Evolutionary conservation across 768 basidiomycete genomes (phyloP).

Genomic region (Omphalotus guepiniiformis): DNA sequence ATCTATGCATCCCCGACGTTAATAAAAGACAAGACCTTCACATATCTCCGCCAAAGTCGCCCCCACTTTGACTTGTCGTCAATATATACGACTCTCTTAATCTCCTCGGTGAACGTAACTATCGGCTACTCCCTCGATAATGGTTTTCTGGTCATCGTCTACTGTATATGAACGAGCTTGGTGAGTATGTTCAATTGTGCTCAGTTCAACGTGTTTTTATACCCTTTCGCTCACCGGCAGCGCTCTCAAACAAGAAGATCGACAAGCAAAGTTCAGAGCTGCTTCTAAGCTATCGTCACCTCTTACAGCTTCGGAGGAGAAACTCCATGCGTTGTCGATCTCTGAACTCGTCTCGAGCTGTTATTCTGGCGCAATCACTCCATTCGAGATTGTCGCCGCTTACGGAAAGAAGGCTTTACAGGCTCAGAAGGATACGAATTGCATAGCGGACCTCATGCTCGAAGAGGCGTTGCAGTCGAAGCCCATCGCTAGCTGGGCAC

Average conservation of each 20-base stretch:
- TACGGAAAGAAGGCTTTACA: slow-evolving; percentile 54
- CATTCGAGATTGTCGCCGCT: slow-evolving; percentile 39
- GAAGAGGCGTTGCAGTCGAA: slow-evolving; percentile 36
- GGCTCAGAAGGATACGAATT: slow-evolving; percentile 59
- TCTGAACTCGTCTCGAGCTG: slow-evolving; percentile 43
- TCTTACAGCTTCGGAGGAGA: slow-evolving; percentile 41
- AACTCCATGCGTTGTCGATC: slow-evolving; percentile 46
- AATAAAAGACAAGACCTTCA: no score
- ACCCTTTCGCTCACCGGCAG: slow-evolving; percentile 19
- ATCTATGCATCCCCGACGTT: no score
- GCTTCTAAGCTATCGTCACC: slow-evolving; percentile 32
- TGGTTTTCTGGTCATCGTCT: slow-evolving; percentile 32
- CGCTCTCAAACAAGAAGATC: slow-evolving; percentile 41
- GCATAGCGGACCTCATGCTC: slow-evolving; percentile 65
- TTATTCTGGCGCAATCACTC: slow-evolving; percentile 35
- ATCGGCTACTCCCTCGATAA: slow-evolving; percentile 7
- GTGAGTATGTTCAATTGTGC: slow-evolving; percentile 16
- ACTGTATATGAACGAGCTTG: slow-evolving; percentile 30
- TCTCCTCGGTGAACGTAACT: slow-evolving; percentile 5
- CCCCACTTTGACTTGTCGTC: slow-evolving; percentile 2
- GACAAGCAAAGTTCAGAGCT: slow-evolving; percentile 38
- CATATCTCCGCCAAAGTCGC: slow-evolving; percentile 5
- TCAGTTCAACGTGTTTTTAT: not conserved
- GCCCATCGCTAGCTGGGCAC: slow-evolving; percentile 35
- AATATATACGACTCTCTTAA: no score